phyloP scores from a whole-genome alignment of 345 rosid species.

The Arabis hirsuta region DNA sequence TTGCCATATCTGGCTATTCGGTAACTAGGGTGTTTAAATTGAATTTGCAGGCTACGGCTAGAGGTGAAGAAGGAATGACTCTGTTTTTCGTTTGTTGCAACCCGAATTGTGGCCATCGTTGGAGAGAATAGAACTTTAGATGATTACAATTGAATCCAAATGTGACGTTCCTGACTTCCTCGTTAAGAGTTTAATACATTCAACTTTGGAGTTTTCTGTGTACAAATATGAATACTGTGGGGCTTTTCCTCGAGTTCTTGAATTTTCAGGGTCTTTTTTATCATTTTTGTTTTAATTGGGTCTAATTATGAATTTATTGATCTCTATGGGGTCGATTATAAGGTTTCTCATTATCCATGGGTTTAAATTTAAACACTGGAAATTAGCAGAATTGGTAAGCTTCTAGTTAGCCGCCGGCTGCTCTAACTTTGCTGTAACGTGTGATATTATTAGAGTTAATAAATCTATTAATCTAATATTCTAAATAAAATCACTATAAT shows the following conservation, averaged over 20 bases:
- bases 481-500: background rate
- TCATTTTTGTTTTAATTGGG: background rate
- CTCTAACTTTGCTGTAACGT: slow-evolving; percentile 23
- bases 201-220: slow-evolving; percentile 2
- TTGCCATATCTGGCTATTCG: background rate
- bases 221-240: slow-evolving; percentile 20
- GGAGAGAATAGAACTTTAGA: slow-evolving; percentile 66
- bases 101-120: slow-evolving; percentile 75
- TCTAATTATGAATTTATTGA: background rate
- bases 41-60: slow-evolving; percentile 67
- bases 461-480: background rate
- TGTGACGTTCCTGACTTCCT: slow-evolving; percentile 10
- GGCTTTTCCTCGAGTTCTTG: slow-evolving; percentile 3
- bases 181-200: background rate
- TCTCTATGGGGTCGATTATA: background rate
- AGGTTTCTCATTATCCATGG: slow-evolving; percentile 1
- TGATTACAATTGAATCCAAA: background rate
- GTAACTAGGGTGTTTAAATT: background rate
- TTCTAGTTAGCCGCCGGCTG: slow-evolving; percentile 39
- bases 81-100: slow-evolving; percentile 94
- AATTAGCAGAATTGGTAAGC: slow-evolving; percentile 13
- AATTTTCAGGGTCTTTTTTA: slow-evolving; percentile 20
- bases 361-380: slow-evolving; percentile 20
- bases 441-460: background rate
- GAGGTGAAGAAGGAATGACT: slow-evolving; percentile 97